Evolutionary conservation across 2,329 filamentous ascomycete genomes (phyloP).

Genomic region (Trichoderma guizhouense): DNA sequence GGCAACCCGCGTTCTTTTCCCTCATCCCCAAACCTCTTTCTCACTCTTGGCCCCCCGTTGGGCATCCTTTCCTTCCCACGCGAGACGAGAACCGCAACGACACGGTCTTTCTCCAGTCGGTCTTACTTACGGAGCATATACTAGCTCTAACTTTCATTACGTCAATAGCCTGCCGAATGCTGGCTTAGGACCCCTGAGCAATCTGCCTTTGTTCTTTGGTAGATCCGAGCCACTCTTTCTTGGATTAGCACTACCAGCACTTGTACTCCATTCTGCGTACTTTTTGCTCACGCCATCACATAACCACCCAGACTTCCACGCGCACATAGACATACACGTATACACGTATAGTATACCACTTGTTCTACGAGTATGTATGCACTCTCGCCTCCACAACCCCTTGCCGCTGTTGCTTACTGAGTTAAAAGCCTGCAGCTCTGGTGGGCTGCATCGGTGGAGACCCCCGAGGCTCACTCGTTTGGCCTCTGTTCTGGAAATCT

Average conservation of each 20-base stretch:
- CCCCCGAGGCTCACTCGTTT: background rate
- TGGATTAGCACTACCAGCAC: background rate
- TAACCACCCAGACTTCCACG: background rate
- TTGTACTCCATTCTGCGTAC: background rate
- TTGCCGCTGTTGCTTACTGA: background rate
- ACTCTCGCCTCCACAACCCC: background rate
- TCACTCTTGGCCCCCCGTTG: background rate
- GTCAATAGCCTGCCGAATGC: background rate
- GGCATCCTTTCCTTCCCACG: background rate
- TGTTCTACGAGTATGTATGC: background rate
- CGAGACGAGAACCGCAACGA: background rate
- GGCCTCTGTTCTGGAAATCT: background rate
- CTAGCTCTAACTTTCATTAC: background rate
- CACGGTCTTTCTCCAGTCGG: background rate
- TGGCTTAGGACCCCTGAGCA: background rate
- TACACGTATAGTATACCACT: background rate
- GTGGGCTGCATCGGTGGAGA: constrained; percentile 1
- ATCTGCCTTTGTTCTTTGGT: background rate
- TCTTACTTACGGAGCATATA: background rate
- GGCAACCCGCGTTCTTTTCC: background rate
- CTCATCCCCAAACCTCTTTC: background rate
- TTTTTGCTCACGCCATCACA: background rate
- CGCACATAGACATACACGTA: background rate
- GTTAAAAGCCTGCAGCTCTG: background rate
- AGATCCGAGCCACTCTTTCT: background rate